phyloP scores from a whole-genome alignment of 1,139 yeast species.

The Fermentozyma sake region DNA sequence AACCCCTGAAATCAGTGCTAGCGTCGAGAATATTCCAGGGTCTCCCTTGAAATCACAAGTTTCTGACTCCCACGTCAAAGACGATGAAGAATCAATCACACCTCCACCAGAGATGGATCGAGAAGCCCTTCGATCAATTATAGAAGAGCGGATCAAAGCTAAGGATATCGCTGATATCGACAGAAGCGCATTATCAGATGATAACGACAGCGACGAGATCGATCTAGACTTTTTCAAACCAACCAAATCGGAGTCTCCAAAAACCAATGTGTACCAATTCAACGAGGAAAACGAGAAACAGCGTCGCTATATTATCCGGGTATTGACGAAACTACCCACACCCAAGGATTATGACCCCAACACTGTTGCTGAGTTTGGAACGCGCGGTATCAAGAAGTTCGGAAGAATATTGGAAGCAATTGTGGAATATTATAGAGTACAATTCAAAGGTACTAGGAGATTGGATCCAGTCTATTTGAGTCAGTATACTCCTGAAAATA shows the following conservation, averaged over 20 bases:
- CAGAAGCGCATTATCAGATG: constrained; percentile 1
- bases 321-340: constrained; percentile 25
- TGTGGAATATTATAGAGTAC: constrained; percentile 6
- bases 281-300: constrained; percentile 22
- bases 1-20: no score
- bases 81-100: constrained; percentile 2
- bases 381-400: constrained; percentile 29
- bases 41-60: no score
- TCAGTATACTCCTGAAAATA: constrained; percentile 9
- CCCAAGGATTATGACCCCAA: constrained; percentile 10
- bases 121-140: constrained; percentile 2
- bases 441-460: constrained; percentile 4
- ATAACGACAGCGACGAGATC: constrained; percentile 10
- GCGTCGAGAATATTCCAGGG: no score
- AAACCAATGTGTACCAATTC: constrained; percentile 7
- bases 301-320: constrained; percentile 28
- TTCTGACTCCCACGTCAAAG: no score
- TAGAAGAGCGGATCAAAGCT: constrained; percentile 3
- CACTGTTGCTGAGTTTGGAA: constrained; percentile 22
- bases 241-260: no score
- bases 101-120: constrained; percentile 4
- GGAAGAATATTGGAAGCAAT: constrained; percentile 14
- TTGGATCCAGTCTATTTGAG: constrained; percentile 5
- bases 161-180: constrained; percentile 1
- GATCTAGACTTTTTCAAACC: constrained; percentile 8